Percentiles rank a stretch among this genome's conserved stretches.
phyloP scores from a whole-genome alignment of 164 flowering plant species.

The Vitis rotundifolia region DNA sequence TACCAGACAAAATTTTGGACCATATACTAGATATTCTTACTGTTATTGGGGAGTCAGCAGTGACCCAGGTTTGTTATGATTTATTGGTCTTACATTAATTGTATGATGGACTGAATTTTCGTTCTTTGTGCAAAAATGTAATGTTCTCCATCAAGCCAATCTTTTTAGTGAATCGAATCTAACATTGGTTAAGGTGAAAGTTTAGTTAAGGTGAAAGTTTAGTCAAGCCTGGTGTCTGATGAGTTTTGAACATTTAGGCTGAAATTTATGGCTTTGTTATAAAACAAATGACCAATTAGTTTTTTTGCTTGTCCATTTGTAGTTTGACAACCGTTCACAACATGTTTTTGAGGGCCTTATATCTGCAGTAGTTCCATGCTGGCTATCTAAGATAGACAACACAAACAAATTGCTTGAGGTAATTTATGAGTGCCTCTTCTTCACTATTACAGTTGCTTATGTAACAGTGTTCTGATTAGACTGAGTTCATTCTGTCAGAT shows the following conservation, averaged over 20 bases:
- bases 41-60: constrained; percentile 67
- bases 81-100: neutral
- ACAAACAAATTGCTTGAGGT: constrained; percentile 71
- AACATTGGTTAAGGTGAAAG: too few relatives aligned
- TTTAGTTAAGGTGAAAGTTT: too few relatives aligned
- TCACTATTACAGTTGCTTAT: neutral
- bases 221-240: too few relatives aligned
- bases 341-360: constrained; percentile 76
- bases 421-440: constrained; percentile 4
- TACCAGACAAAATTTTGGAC: constrained; percentile 55
- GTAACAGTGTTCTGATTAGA: constrained; percentile 6
- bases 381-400: constrained; percentile 55
- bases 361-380: constrained; percentile 75
- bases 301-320: constrained; percentile 5
- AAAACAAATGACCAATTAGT: neutral
- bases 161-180: too few relatives aligned
- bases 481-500: constrained; percentile 40
- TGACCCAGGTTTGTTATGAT: constrained; percentile 59
- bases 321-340: constrained; percentile 76
- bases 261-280: too few relatives aligned
- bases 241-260: too few relatives aligned
- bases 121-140: too few relatives aligned
- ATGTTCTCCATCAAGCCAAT: too few relatives aligned
- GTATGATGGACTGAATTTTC: too few relatives aligned
- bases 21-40: constrained; percentile 62